Conservation (phyloP, 2,329 filamentous ascomycete genomes). For the Dryadomyces quercivorus region DNA sequence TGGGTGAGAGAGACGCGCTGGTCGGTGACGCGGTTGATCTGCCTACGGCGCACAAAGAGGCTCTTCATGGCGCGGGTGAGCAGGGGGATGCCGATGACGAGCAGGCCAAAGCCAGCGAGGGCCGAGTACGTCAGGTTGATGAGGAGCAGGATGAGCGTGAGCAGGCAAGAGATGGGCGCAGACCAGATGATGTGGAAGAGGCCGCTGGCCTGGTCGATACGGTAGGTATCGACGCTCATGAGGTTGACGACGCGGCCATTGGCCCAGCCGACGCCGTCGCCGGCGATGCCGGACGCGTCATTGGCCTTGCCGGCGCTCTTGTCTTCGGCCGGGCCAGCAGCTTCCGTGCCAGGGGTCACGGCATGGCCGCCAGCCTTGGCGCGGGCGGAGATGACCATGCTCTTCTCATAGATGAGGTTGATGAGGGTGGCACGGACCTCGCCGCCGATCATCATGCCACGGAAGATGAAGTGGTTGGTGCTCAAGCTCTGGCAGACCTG, state of each 20-base stretch:
- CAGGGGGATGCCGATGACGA: conserved; percentile 66
- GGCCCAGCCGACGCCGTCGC: conserved; percentile 73
- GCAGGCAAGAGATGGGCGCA: conserved; percentile 61
- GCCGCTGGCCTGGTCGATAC: conserved; percentile 76
- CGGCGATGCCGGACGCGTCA: conserved; percentile 29
- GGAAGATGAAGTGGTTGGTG: conserved; percentile 85
- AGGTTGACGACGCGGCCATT: conserved; percentile 87
- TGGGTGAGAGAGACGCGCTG: conserved; percentile 84
- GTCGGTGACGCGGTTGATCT: conserved; percentile 89
- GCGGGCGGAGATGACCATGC: conserved; percentile 76
- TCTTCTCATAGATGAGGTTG: conserved; percentile 80
- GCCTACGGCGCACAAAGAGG: conserved; percentile 61
- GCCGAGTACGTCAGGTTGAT: conserved; percentile 87
- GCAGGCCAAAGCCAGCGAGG: conserved; percentile 72
- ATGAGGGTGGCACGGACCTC: conserved; percentile 74
- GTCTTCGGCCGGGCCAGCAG: background rate
- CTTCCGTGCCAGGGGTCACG: conserved; percentile 12
- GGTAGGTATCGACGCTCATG: conserved; percentile 93
- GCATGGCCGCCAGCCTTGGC: conserved; percentile 68
- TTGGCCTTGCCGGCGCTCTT: conserved; percentile 10
- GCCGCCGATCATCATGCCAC: conserved; percentile 83
- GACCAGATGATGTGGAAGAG: conserved; percentile 91
- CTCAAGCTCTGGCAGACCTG: conserved; percentile 70
- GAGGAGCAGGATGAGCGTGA: conserved; percentile 69
- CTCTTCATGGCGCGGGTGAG: conserved; percentile 66